Evolutionary conservation across 352 stramenopile genomes (phyloP).

Genomic region (Globisporangium orthogonon): DNA sequence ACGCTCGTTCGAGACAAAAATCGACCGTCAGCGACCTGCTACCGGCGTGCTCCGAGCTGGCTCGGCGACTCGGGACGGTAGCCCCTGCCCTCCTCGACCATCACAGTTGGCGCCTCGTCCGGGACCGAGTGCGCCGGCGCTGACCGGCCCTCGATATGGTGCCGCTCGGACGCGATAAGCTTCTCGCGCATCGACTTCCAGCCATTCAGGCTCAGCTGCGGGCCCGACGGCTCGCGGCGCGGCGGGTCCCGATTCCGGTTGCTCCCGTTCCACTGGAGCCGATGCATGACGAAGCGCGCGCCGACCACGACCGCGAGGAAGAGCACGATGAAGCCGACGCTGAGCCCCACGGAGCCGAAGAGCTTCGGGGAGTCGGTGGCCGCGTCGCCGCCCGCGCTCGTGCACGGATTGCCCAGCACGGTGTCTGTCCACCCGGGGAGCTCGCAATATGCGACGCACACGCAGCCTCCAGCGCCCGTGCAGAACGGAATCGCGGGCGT

Average conservation of each 20-base stretch:
- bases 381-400: slow-evolving; percentile 1
- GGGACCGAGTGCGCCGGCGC: slow-evolving; percentile 4
- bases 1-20: not conserved
- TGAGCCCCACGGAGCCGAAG: slow-evolving; percentile 1
- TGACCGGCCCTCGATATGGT: slow-evolving; percentile 14
- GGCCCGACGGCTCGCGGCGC: slow-evolving; percentile 16
- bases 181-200: slow-evolving; percentile 54
- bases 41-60: slow-evolving; percentile 7
- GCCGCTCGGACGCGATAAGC: slow-evolving; percentile 40
- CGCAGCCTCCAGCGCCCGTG: slow-evolving; percentile 27
- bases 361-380: not conserved
- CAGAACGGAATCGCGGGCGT: slow-evolving; percentile 21
- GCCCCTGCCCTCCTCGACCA: slow-evolving; percentile 19
- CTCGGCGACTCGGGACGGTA: slow-evolving; percentile 19
- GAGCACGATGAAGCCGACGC: slow-evolving; percentile 6
- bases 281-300: slow-evolving; percentile 9
- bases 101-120: slow-evolving; percentile 6
- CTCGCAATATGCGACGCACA: slow-evolving; percentile 35
- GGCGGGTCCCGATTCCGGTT: not conserved
- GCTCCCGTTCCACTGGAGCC: slow-evolving; percentile 5
- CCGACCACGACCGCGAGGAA: slow-evolving; percentile 7
- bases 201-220: slow-evolving; percentile 33
- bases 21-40: not conserved
- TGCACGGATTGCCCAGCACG: slow-evolving; percentile 23
- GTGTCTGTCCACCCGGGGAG: slow-evolving; percentile 16